These are phyloP conservation scores for Lasiosphaeria hispida DNA, from an alignment of 495 filamentous ascomycete species.

Conservation along the genomic window DNA sequence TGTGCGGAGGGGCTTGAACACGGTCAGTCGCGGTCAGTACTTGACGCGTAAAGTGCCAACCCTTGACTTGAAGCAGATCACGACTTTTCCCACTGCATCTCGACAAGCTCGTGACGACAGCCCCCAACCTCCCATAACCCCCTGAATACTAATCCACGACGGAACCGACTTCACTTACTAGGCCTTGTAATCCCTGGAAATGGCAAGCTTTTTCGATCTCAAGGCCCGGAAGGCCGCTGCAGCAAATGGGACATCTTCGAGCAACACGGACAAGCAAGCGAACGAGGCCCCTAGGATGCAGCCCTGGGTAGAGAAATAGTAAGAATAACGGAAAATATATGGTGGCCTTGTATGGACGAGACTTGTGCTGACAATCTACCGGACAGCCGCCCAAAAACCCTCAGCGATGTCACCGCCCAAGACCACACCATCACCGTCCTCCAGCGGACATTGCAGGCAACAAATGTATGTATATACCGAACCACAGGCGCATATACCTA, in stretches of 20 bases:
- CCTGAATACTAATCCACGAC: no score
- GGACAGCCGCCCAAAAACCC: constrained; percentile 80
- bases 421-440: constrained; percentile 95
- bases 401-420: constrained; percentile 95
- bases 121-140: no score
- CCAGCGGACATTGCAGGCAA: constrained; percentile 86
- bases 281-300: constrained; percentile 68
- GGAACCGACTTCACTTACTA: no score
- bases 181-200: constrained; percentile 21
- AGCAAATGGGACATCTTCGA: constrained; percentile 50
- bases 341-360: no score
- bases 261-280: constrained; percentile 50
- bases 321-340: constrained; percentile 28
- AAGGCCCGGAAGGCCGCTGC: constrained; percentile 86
- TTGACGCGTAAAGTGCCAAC: constrained; percentile 22
- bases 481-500: not conserved
- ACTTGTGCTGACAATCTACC: constrained; percentile 19
- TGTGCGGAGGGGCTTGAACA: constrained; percentile 1
- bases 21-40: not conserved
- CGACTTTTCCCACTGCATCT: not conserved
- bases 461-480: constrained; percentile 61
- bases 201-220: constrained; percentile 91
- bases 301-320: constrained; percentile 99
- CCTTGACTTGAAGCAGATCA: not conserved
- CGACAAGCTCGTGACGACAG: no score